Conservation (phyloP, 2,329 filamentous ascomycete genomes). For the Clonostachys solani region DNA sequence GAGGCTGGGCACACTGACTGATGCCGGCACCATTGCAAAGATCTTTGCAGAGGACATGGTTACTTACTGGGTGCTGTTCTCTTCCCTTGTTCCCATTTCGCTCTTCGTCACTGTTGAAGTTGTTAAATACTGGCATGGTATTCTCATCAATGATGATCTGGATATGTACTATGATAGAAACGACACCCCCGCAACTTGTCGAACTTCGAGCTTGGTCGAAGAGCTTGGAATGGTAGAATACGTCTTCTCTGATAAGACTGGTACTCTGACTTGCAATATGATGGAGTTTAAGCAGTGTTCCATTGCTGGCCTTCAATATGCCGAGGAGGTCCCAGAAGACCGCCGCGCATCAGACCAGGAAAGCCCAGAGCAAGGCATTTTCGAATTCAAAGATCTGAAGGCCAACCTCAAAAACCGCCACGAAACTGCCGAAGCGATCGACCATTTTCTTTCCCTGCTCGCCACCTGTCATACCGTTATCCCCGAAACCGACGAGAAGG, state of each 20-base stretch:
- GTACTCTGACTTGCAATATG: slow-evolving; percentile 94
- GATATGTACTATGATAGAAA: slow-evolving; percentile 97
- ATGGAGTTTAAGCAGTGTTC: slow-evolving; percentile 98
- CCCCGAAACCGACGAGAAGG: slow-evolving; percentile 78
- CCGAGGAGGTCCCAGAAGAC: slow-evolving; percentile 88
- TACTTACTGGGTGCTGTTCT: slow-evolving; percentile 98
- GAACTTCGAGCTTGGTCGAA: slow-evolving; percentile 94
- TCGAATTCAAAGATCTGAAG: slow-evolving; percentile 75
- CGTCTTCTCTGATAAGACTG: slow-evolving; percentile 97
- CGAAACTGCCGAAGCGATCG: slow-evolving; percentile 43
- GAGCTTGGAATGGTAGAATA: slow-evolving; percentile 98
- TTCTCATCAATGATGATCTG: slow-evolving; percentile 93
- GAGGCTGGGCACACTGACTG: slow-evolving; percentile 56
- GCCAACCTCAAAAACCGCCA: slow-evolving; percentile 61
- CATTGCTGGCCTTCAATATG: slow-evolving; percentile 91
- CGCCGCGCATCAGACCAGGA: slow-evolving; percentile 76
- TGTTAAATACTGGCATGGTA: slow-evolving; percentile 98
- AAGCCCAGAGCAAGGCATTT: slow-evolving; percentile 71
- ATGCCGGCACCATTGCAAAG: slow-evolving; percentile 49
- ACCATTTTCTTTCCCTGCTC: slow-evolving; percentile 84
- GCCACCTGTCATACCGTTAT: slow-evolving; percentile 97
- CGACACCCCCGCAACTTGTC: slow-evolving; percentile 91
- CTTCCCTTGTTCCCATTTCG: slow-evolving; percentile 92
- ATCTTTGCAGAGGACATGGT: slow-evolving; percentile 93
- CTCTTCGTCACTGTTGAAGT: slow-evolving; percentile 97